phyloP scores from a whole-genome alignment of 2,329 filamentous ascomycete species.

The Didymella lethalis region DNA sequence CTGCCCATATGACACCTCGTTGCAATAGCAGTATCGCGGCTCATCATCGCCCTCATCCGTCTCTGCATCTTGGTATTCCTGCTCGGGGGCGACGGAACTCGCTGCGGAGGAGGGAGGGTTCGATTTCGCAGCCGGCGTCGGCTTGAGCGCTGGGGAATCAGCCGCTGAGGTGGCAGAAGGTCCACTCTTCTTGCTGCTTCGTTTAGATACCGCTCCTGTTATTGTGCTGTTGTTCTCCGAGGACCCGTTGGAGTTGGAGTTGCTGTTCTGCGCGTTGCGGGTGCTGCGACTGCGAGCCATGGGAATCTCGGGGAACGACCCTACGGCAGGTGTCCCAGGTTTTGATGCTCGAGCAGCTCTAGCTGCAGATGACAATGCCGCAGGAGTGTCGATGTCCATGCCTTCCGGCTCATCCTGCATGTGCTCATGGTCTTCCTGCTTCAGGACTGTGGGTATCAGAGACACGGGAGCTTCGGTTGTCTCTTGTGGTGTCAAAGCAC shows the following conservation, averaged over 20 bases:
- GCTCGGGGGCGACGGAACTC: slow-evolving; percentile 45
- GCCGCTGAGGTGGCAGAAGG: slow-evolving; percentile 31
- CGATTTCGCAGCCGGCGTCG: slow-evolving; percentile 34
- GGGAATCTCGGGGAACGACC: slow-evolving; percentile 53
- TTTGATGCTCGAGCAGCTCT: slow-evolving; percentile 56
- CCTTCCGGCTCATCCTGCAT: slow-evolving; percentile 51
- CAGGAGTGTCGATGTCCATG: slow-evolving; percentile 46
- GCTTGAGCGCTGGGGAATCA: slow-evolving; percentile 42
- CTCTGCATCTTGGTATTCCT: slow-evolving; percentile 45
- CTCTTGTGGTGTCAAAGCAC: slow-evolving; percentile 43
- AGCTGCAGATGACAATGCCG: slow-evolving; percentile 40
- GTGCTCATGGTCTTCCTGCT: slow-evolving; percentile 59
- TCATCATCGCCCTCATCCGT: slow-evolving; percentile 56
- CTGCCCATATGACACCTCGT: slow-evolving; percentile 69
- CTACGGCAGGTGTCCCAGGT: slow-evolving; percentile 57
- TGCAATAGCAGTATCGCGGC: slow-evolving; percentile 71
- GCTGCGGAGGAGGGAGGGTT: slow-evolving; percentile 45
- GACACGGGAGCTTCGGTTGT: slow-evolving; percentile 31
- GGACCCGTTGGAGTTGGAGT: slow-evolving; percentile 47
- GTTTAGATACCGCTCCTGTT: slow-evolving; percentile 46
- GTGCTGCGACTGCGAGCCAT: slow-evolving; percentile 55
- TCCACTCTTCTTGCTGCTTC: slow-evolving; percentile 48
- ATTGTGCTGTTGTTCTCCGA: slow-evolving; percentile 51
- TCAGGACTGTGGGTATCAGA: slow-evolving; percentile 60
- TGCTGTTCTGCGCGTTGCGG: slow-evolving; percentile 50